phyloP scores from a whole-genome alignment of 192 early-diverging fungal species.

The Linnemannia hyalina region DNA sequence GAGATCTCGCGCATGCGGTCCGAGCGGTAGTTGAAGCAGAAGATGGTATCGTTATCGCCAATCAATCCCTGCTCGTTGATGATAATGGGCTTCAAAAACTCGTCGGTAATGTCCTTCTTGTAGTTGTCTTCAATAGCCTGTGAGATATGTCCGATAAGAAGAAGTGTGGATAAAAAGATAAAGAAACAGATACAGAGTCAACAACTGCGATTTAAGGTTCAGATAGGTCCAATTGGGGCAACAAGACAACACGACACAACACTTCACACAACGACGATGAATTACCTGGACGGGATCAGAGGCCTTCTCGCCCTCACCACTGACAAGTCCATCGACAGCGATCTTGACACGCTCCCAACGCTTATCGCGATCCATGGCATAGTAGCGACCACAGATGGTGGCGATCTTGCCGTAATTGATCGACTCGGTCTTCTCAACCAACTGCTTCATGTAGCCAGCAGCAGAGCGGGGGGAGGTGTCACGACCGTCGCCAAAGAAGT shows the following conservation, averaged over 20 bases:
- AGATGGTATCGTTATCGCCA: constrained; percentile 88
- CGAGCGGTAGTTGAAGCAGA: constrained; percentile 99
- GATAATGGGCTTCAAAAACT: constrained; percentile 99
- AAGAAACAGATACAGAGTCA: not conserved
- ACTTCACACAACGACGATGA: no score
- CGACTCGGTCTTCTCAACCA: constrained; percentile 73
- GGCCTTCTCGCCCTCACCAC: constrained; percentile 81
- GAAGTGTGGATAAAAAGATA: not conserved
- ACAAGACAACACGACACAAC: not conserved
- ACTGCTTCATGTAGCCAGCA: constrained; percentile 81
- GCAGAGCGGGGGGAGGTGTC: constrained; percentile 95
- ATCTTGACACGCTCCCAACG: constrained; percentile 98
- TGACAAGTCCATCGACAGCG: constrained; percentile 92
- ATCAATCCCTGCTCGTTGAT: constrained; percentile 84
- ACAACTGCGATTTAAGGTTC: not conserved
- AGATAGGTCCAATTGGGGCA: not conserved
- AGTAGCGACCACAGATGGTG: constrained; percentile 96
- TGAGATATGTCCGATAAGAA: not conserved
- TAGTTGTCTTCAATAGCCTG: constrained; percentile 89
- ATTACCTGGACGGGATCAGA: constrained; percentile 69
- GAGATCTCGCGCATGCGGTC: constrained; percentile 98
- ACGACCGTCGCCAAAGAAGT: constrained; percentile 98
- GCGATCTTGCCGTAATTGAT: constrained; percentile 91
- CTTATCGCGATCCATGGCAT: constrained; percentile 99
- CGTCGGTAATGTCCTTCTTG: constrained; percentile 94